Percentiles rank a stretch among this genome's conserved stretches.
These are phyloP conservation scores for Coemansia asiatica DNA, from an alignment of 192 early-diverging fungal species.

Conservation along the genomic window DNA sequence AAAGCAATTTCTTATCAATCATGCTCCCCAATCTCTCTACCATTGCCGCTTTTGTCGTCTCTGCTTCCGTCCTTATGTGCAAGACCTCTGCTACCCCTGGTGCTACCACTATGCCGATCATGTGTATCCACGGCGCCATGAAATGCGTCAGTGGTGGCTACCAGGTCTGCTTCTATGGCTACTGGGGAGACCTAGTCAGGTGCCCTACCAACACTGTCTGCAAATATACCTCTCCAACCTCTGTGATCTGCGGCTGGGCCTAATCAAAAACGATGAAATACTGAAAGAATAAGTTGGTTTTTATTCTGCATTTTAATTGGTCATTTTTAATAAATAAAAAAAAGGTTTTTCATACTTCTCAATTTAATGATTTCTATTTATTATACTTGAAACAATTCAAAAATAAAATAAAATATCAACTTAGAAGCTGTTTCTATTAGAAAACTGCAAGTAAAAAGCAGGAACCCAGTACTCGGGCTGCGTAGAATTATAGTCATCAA, in stretches of 20 bases:
- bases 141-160: slow-evolving; percentile 31
- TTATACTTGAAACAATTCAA: too few species aligned
- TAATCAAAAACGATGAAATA: slow-evolving; percentile 3
- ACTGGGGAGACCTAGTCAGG: slow-evolving; percentile 13
- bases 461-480: slow-evolving; percentile 47
- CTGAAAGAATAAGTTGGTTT: too few species aligned
- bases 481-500: slow-evolving; percentile 21
- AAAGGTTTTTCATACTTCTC: not conserved
- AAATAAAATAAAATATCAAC: not conserved
- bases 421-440: slow-evolving; percentile 1
- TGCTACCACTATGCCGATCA: too few species aligned
- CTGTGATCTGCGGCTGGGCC: slow-evolving; percentile 31
- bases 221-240: slow-evolving; percentile 12
- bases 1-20: too few species aligned
- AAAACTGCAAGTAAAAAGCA: slow-evolving; percentile 40
- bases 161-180: slow-evolving; percentile 41
- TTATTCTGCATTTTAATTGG: too few species aligned
- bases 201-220: slow-evolving; percentile 30
- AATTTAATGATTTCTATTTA: slow-evolving; percentile 7
- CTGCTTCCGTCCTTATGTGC: too few species aligned
- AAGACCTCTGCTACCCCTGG: too few species aligned
- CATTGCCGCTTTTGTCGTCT: too few species aligned
- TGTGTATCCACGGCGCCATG: slow-evolving; percentile 33
- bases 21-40: too few species aligned
- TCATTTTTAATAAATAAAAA: not conserved